Percentiles rank a stretch among this genome's conserved stretches.
These are phyloP conservation scores for Xylaria hypoxylon DNA, from an alignment of 2,329 filamentous ascomycete species.

Conservation along the genomic window DNA sequence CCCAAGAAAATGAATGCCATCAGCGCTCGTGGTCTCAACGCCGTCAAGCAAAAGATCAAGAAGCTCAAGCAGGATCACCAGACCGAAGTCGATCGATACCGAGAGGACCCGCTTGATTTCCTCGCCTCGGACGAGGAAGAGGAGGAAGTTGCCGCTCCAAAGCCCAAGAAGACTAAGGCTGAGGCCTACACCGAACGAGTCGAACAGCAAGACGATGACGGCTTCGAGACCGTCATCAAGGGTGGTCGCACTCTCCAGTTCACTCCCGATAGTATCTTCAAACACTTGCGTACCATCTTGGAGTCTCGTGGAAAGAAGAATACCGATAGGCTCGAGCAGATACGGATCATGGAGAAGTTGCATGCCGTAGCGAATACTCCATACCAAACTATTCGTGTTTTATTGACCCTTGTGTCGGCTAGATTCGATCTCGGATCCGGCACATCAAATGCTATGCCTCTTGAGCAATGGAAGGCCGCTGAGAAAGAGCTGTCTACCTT, in stretches of 20 bases:
- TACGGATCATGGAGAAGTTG: conserved; percentile 97
- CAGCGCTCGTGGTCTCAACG: conserved; percentile 92
- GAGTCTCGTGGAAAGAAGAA: conserved; percentile 99
- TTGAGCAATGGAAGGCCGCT: conserved; percentile 97
- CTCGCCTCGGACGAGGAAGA: conserved; percentile 73
- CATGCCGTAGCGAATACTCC: conserved; percentile 88
- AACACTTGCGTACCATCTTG: conserved; percentile 91
- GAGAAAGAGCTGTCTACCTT: conserved; percentile 86
- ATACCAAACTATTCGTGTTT: conserved; percentile 93
- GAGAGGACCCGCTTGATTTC: conserved; percentile 67
- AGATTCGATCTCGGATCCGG: conserved; percentile 92
- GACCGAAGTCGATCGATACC: conserved; percentile 86
- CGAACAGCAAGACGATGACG: conserved; percentile 78
- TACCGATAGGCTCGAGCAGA: conserved; percentile 94
- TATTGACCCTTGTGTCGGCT: conserved; percentile 90
- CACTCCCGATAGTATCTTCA: conserved; percentile 97
- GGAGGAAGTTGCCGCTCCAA: conserved; percentile 69
- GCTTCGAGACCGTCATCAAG: conserved; percentile 88
- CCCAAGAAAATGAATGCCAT: conserved; percentile 99
- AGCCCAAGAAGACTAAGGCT: conserved; percentile 65
- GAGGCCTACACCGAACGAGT: conserved; percentile 63
- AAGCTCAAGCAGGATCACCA: conserved; percentile 98
- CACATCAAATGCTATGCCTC: conserved; percentile 81
- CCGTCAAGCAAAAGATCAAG: conserved; percentile 97
- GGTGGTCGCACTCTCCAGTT: conserved; percentile 91